A percentile compares a stretch with the other conserved stretches of the same genome.
phyloP scores from a whole-genome alignment of 2,329 filamentous ascomycete genomes.

The Scedosporium aurantiacum region DNA sequence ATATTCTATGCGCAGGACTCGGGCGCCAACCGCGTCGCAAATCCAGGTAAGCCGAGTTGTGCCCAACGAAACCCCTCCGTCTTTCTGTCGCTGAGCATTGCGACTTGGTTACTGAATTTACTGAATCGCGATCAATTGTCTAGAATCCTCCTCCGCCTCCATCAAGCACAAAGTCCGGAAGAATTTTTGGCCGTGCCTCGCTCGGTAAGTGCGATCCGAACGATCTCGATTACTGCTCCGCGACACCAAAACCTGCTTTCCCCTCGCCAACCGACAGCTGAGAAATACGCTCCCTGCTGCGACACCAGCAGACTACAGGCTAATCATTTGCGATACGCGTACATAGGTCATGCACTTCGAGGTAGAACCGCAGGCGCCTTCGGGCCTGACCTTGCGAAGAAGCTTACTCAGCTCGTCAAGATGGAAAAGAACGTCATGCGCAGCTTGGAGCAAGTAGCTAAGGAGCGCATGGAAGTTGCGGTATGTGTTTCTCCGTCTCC shows the following conservation, averaged over 20 bases:
- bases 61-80: background rate
- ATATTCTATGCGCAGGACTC: slow-evolving; percentile 95
- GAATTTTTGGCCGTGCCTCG: slow-evolving; percentile 77
- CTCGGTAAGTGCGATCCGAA: slow-evolving; percentile 53
- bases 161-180: slow-evolving; percentile 81
- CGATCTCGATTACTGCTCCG: background rate
- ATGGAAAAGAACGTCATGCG: slow-evolving; percentile 99
- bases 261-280: background rate
- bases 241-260: background rate
- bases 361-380: slow-evolving; percentile 67
- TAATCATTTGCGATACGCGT: background rate
- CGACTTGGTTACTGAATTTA: background rate
- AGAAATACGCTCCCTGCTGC: background rate
- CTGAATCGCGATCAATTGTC: background rate
- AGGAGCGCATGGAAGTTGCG: slow-evolving; percentile 96
- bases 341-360: slow-evolving; percentile 54
- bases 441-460: slow-evolving; percentile 86
- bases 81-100: background rate
- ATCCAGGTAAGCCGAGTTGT: slow-evolving; percentile 37
- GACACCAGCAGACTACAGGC: background rate
- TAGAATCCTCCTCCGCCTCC: slow-evolving; percentile 89
- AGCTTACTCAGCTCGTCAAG: slow-evolving; percentile 95
- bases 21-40: slow-evolving; percentile 85
- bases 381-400: slow-evolving; percentile 84
- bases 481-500: slow-evolving; percentile 45